These are phyloP conservation scores for Inosperma sp. DNA, from an alignment of 768 basidiomycete species.

Conservation along the genomic window DNA sequence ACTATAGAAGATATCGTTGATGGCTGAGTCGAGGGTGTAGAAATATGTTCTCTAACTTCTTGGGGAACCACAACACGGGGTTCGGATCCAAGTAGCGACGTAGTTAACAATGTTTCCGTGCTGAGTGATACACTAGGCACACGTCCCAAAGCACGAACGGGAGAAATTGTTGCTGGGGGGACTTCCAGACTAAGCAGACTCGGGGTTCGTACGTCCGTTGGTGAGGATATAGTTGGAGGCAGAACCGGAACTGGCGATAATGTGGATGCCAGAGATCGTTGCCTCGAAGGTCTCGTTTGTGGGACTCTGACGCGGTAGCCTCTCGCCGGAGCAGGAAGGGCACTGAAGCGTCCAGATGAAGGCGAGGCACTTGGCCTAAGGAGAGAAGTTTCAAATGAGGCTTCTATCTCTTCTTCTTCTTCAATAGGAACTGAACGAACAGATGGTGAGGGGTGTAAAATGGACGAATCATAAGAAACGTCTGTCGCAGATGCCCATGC, in stretches of 20 bases:
- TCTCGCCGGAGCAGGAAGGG: too few species aligned
- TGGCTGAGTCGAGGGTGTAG: too few species aligned
- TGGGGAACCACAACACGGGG: slow-evolving; percentile 14
- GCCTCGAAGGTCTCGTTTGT: too few species aligned
- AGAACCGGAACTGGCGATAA: slow-evolving; percentile 38
- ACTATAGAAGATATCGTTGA: slow-evolving; percentile 58
- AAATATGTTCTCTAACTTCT: too few species aligned
- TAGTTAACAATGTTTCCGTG: slow-evolving; percentile 41
- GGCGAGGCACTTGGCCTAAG: slow-evolving; percentile 57
- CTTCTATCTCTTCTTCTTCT: slow-evolving; percentile 61
- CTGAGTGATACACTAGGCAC: too few species aligned
- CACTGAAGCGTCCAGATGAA: slow-evolving; percentile 42
- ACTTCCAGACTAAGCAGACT: slow-evolving; percentile 33
- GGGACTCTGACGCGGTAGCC: too few species aligned
- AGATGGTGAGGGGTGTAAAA: slow-evolving; percentile 69
- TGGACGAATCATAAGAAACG: slow-evolving; percentile 69
- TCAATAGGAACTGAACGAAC: slow-evolving; percentile 47
- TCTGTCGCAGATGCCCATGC: slow-evolving; percentile 63
- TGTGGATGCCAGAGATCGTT: slow-evolving; percentile 36
- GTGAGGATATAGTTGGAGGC: slow-evolving; percentile 29
- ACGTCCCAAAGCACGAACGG: too few species aligned
- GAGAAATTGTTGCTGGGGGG: slow-evolving; percentile 28
- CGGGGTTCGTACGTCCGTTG: slow-evolving; percentile 30
- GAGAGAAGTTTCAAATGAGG: slow-evolving; percentile 71
- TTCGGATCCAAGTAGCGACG: slow-evolving; percentile 33